Base-by-base conservation (phyloP, 148 eudicot genomes). In the Silene uniflora region DNA sequence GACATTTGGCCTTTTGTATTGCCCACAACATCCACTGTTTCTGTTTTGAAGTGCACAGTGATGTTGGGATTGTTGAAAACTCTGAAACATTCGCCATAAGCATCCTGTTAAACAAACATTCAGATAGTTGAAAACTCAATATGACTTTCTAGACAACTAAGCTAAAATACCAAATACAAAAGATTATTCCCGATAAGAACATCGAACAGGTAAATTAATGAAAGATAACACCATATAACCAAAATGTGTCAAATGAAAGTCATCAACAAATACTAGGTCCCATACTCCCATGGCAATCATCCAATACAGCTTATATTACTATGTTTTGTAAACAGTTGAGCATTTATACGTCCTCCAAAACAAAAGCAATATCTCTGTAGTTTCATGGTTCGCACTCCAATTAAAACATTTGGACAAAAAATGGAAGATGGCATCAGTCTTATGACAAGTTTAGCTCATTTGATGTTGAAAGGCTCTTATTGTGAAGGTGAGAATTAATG, bases 71-170 rank as follows among this genome's bases (percentile, higher is more conserved):
- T 95, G 92, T 95, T 85, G 90, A 84, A 83, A 83, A 95, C 97
- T 95, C 98, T 95, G 98, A 89, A 95, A 95, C 93, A 92, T 92
- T 88, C 98, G 96, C 98, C 96, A 95, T 88, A 95, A 95, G 82
- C 93, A 95, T 88, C 97, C 98, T 95, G 98, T 95, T 95, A 95
- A 92, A 90, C 93, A 92, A 92, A 95, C 92, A 86, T 87, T 87
- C 88, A 92, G 86, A 93, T 79, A 89, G 93, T 90, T 90, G 93
- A 90, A 85, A 89, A 90, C 82, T 87, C 86, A 82, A 88, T 81
- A 83, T 71, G 79, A 69, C 81, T 76, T 79, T 76, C 73, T 76
- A 72, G 70, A 49, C 77, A 67, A 60, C 73, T 76, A 67, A 29
- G 32, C 73, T 72, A 59, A 73, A 72, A 49, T 16, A 49, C 73